Conservation (phyloP, 169 alveolate genomes). For the Eimeria necatrix region DNA sequence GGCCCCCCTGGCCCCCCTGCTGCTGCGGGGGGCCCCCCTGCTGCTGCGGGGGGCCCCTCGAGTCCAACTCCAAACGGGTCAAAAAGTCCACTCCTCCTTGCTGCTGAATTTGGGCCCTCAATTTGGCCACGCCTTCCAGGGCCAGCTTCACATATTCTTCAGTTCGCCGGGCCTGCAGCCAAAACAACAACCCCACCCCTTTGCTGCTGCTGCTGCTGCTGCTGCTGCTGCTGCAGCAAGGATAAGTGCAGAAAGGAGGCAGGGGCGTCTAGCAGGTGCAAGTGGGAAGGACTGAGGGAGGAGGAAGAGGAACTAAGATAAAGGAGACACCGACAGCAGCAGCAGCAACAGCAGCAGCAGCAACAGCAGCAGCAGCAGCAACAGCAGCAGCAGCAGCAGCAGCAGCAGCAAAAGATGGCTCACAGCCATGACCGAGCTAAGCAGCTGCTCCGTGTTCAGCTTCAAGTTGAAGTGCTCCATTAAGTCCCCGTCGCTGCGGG, state of each 20-base stretch:
- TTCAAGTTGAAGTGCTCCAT: conserved; percentile 65
- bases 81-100: conserved; percentile 75
- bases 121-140: conserved; percentile 76
- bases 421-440: conserved; percentile 33
- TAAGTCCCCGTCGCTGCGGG: conserved; percentile 76
- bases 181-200: too few species aligned
- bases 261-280: background rate
- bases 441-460: conserved; percentile 58
- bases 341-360: too few species aligned
- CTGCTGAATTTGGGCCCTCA: conserved; percentile 61
- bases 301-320: background rate
- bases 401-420: background rate
- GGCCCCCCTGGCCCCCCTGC: background rate
- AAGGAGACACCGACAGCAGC: background rate
- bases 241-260: background rate
- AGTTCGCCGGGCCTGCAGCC: conserved; percentile 69
- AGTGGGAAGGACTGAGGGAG: background rate
- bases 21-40: background rate
- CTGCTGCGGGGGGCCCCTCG: conserved; percentile 29
- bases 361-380: too few species aligned
- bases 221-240: too few species aligned
- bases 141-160: conserved; percentile 79
- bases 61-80: conserved; percentile 27
- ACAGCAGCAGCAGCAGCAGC: too few species aligned
- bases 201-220: too few species aligned